Conservation (phyloP, 2,329 filamentous ascomycete genomes). For the Aspergillus fumigatiaffinis region DNA sequence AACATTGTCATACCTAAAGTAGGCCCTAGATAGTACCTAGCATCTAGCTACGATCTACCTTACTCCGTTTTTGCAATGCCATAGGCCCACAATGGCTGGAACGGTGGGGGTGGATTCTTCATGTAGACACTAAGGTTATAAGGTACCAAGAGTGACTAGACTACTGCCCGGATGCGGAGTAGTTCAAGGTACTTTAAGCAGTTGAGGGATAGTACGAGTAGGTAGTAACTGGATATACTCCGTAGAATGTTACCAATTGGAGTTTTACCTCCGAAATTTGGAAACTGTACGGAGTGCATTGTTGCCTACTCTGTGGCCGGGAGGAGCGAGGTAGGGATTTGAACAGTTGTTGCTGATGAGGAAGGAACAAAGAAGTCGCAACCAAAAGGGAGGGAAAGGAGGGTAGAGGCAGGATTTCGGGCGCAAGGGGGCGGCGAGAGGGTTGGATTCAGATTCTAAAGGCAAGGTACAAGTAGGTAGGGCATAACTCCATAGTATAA, state of each 20-base stretch:
- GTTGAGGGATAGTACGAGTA: neutral
- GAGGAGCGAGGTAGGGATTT: too few relatives aligned
- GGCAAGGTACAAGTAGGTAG: neutral
- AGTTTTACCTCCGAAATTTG: neutral
- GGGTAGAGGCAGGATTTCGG: neutral
- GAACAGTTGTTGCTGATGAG: too few relatives aligned
- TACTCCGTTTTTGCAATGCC: neutral
- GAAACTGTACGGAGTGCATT: neutral
- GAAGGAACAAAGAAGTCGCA: neutral
- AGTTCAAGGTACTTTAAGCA: neutral
- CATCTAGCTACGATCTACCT: neutral
- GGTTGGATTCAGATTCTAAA: neutral
- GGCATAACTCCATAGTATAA: neutral
- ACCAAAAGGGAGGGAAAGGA: neutral
- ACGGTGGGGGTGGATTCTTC: neutral
- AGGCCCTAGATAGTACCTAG: neutral
- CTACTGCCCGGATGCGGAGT: neutral
- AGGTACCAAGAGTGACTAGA: neutral
- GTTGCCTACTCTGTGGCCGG: neutral
- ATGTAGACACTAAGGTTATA: neutral
- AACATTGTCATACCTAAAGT: neutral
- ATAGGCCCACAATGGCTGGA: neutral
- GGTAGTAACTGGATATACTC: neutral
- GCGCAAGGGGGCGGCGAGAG: neutral
- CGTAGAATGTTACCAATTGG: neutral